These are phyloP conservation scores for Fusarium pilosicola DNA, from an alignment of 2,329 filamentous ascomycete genomes.

Conservation along the genomic window DNA sequence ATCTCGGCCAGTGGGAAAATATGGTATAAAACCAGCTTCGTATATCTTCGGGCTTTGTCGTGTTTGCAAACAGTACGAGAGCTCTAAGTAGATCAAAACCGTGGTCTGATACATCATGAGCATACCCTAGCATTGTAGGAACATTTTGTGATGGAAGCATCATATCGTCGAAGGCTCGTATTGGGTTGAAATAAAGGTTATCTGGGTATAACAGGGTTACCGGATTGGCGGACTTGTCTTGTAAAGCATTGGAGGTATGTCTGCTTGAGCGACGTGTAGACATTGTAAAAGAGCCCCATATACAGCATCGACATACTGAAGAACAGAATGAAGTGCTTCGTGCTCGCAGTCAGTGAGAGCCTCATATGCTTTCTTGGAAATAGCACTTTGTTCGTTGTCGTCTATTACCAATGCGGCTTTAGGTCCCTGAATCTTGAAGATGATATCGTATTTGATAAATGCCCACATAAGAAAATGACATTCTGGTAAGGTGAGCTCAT, in stretches of 20 bases:
- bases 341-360: background rate
- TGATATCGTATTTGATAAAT: background rate
- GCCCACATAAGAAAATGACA: background rate
- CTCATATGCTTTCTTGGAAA: no score
- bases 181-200: background rate
- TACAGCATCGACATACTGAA: background rate
- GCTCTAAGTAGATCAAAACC: background rate
- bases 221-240: background rate
- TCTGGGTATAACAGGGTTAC: background rate
- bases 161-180: background rate
- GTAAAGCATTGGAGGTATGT: no score
- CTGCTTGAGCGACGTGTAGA: background rate
- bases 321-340: background rate
- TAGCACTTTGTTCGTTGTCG: background rate
- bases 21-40: background rate
- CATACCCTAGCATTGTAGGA: background rate
- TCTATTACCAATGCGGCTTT: no score
- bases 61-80: background rate
- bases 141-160: background rate
- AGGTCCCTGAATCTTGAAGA: background rate
- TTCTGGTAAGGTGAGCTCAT: background rate
- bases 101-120: background rate
- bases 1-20: background rate
- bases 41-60: background rate
- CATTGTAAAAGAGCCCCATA: background rate